phyloP scores from a whole-genome alignment of 1,284 basidiomycete genomes.

The Blastosporella zonata region DNA sequence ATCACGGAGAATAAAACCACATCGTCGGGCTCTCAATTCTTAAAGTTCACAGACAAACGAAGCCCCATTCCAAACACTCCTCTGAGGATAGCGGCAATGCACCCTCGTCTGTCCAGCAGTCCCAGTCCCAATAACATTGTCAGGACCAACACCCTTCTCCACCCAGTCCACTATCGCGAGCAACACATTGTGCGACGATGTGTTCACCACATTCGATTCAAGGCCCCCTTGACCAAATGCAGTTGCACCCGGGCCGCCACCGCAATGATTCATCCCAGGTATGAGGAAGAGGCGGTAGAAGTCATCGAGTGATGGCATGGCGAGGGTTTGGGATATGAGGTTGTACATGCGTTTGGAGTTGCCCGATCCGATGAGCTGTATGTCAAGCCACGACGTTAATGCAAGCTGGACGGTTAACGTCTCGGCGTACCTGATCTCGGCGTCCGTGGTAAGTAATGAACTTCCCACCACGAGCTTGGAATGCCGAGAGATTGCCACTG shows the following conservation, averaged over 20 bases:
- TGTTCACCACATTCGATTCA: conserved; percentile 2
- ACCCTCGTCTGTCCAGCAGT: not conserved
- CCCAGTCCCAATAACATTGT: not conserved
- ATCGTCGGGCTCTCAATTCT: too few species aligned
- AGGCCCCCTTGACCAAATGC: conserved; percentile 9
- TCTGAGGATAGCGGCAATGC: not conserved
- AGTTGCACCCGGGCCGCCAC: conserved; percentile 8
- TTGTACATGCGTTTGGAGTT: conserved; percentile 11
- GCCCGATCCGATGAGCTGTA: conserved; percentile 6
- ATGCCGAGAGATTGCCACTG: conserved; percentile 8
- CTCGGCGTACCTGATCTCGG: conserved; percentile 10
- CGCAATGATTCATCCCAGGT: conserved; percentile 14
- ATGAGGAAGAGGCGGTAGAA: conserved; percentile 16
- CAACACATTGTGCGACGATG: conserved; percentile 1
- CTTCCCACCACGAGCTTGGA: conserved; percentile 9
- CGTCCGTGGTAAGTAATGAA: conserved; percentile 15
- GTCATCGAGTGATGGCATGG: conserved; percentile 8
- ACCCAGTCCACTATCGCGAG: conserved; percentile 13
- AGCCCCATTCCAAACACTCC: not conserved
- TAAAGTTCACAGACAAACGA: too few species aligned
- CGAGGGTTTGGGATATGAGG: conserved; percentile 8
- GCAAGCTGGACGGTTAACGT: too few species aligned
- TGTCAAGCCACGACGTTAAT: too few species aligned
- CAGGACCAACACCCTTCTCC: conserved; percentile 7
- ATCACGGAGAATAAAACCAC: too few species aligned